These are phyloP conservation scores for Coemansia sp. DNA, from an alignment of 192 early-diverging fungal species.

Conservation along the genomic window DNA sequence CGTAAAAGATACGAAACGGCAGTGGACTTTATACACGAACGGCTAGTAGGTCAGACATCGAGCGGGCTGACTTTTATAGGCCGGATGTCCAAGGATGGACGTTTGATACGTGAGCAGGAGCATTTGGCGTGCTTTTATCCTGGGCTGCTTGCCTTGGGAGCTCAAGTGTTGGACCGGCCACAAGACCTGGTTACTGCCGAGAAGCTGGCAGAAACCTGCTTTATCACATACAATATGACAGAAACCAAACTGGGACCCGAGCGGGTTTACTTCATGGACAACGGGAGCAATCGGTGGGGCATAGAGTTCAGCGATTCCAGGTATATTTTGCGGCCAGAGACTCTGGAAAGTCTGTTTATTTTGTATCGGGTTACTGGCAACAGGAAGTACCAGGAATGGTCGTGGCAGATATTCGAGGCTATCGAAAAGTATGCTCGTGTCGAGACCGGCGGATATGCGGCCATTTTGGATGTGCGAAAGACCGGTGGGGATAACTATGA, in stretches of 20 bases:
- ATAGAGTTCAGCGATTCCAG: slow-evolving; percentile 3
- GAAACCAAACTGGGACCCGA: slow-evolving; percentile 81
- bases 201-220: slow-evolving; percentile 74
- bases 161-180: slow-evolving; percentile 49
- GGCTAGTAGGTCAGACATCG: slow-evolving; percentile 18
- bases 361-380: slow-evolving; percentile 84
- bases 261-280: slow-evolving; percentile 61
- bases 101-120: slow-evolving; percentile 73
- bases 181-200: slow-evolving; percentile 73
- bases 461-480: slow-evolving; percentile 28
- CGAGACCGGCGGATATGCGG: slow-evolving; percentile 58
- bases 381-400: slow-evolving; percentile 70
- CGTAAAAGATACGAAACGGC: slow-evolving; percentile 66
- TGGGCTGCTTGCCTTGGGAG: slow-evolving; percentile 76
- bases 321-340: slow-evolving; percentile 82
- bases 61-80: slow-evolving; percentile 20
- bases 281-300: background rate
- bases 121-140: slow-evolving; percentile 93
- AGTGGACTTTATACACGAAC: slow-evolving; percentile 60
- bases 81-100: background rate
- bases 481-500: background rate
- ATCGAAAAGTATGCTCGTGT: slow-evolving; percentile 79
- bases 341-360: slow-evolving; percentile 82
- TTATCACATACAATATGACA: slow-evolving; percentile 72
- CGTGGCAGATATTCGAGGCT: slow-evolving; percentile 80